Evolutionary conservation across 805 yeast genomes (phyloP), one percentile per base, ranked within the genome.

Genomic region (Myxozyma vanderwaltii): DNA sequence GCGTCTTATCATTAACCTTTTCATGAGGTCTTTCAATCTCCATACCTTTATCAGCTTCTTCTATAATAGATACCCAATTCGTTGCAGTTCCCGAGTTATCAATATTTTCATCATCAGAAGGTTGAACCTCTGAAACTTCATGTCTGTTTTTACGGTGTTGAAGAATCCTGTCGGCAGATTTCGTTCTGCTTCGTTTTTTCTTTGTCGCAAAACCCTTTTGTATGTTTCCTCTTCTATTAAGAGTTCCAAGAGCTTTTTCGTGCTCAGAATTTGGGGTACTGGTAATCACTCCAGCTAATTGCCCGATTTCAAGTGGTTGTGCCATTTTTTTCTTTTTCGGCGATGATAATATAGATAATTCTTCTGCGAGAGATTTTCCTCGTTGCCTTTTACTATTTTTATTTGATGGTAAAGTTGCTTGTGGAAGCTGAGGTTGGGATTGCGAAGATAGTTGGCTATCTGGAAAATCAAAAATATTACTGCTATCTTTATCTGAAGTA

Each of bases 301-400:
- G 33, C 10, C 33, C 33, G 10, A 27, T 24, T 43, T 7, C 33
- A 23, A 24, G 47, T 8, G 23, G 17, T 26, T 43, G 27, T 4
- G 23, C 15, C 6, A 24, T 4, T 24, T 6, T 21, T 24, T 23
- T 10, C 35, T 24, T 23, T 19, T 21, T 38, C 12, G 33, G 29
- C 8, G 23, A 38, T 10, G 12, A 19, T n/a, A n/a, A 13, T 4
- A 35, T 4, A 26, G 39, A 26, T 15, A 24, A 27, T 44, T 23
- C 36, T 15, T n/a, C 53, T 7, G 53, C 33, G 52, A 41, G 27
- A 19, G 45, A 41, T 24, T 36, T 33, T 23, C 51, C 51, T 2
- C 43, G 51, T 35, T 13, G 41, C 7, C 21, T 5, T 5, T 38
- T 38, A 17, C 6, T 17, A 17, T 12, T 27, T 21, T 21, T 21